Evolutionary conservation across 139 green algal species (phyloP).

Genomic region (Auxenochlorella pyrenoidosa): DNA sequence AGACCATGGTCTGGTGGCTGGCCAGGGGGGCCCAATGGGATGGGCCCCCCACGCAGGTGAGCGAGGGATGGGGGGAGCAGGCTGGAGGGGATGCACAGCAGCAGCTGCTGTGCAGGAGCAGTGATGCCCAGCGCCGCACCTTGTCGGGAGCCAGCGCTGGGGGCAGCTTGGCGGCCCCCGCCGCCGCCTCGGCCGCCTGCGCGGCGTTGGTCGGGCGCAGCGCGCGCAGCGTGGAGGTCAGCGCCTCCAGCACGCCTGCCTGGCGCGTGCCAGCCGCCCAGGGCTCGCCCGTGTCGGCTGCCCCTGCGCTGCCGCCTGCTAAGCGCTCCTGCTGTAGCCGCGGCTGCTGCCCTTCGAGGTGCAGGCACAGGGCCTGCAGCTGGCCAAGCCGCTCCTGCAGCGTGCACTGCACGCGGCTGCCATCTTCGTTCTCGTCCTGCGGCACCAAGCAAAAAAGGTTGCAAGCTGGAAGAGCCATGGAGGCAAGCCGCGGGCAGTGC

Average conservation of each 20-base stretch:
- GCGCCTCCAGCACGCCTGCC: not conserved
- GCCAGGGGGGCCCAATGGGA: no score
- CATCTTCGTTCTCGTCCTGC: slow-evolving; percentile 10
- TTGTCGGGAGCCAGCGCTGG: not conserved
- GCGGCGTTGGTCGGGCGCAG: not conserved
- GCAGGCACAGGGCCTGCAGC: slow-evolving; percentile 6
- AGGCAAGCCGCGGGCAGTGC: no score
- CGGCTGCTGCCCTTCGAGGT: not conserved
- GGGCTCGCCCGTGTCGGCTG: not conserved
- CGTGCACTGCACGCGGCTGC: not conserved
- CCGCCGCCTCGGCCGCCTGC: not conserved
- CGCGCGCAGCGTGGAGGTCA: not conserved
- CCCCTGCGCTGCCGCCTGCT: not conserved
- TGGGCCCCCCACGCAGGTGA: no score
- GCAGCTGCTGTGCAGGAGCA: not conserved
- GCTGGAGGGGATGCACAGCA: no score
- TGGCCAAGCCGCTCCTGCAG: not conserved
- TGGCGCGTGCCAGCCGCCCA: not conserved
- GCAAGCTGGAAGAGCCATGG: not conserved
- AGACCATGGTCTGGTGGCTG: no score
- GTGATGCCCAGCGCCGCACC: not conserved
- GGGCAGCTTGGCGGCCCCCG: not conserved
- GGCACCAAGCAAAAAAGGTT: no score
- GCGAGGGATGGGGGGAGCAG: no score
- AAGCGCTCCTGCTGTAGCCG: not conserved